Conservation (phyloP, 2,329 filamentous ascomycete genomes). For the Amphichorda felina region DNA sequence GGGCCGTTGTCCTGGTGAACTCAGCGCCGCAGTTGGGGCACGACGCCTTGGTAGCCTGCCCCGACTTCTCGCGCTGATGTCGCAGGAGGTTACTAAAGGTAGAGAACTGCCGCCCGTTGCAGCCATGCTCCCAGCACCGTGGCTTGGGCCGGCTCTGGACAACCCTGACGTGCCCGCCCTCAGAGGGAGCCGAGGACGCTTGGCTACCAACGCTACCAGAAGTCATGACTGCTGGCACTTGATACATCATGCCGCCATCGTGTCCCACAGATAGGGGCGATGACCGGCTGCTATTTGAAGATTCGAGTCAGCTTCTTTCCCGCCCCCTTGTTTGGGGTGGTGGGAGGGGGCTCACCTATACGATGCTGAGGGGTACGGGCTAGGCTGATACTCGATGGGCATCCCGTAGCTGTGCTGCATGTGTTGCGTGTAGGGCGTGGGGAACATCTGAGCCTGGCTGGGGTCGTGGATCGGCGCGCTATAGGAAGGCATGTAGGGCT, state of each 20-base stretch:
- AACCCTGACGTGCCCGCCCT: constrained; percentile 47
- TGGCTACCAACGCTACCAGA: constrained; percentile 15
- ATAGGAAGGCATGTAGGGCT: constrained; percentile 41
- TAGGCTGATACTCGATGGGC: constrained; percentile 27
- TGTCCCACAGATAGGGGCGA: constrained; percentile 23
- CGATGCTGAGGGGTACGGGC: constrained; percentile 19
- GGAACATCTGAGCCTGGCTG: constrained; percentile 22
- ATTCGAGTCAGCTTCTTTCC: constrained; percentile 8
- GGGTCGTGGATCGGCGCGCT: constrained; percentile 33
- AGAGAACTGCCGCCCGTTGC: constrained; percentile 89
- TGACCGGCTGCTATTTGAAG: constrained; percentile 19
- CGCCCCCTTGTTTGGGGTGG: constrained; percentile 3
- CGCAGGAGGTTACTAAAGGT: constrained; percentile 91
- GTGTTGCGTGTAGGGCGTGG: constrained; percentile 19
- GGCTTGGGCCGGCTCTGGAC: constrained; percentile 78
- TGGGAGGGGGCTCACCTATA: constrained; percentile 24
- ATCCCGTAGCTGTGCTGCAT: constrained; percentile 28
- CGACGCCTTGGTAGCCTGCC: constrained; percentile 75
- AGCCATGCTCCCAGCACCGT: constrained; percentile 94
- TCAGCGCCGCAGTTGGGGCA: constrained; percentile 89
- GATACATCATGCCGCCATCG: constrained; percentile 30
- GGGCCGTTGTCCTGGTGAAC: constrained; percentile 78
- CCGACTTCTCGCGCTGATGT: constrained; percentile 90
- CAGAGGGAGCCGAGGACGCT: constrained; percentile 1
- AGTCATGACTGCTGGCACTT: constrained; percentile 24